A percentile compares a stretch with the other conserved stretches of the same genome.
phyloP scores from a whole-genome alignment of 148 eudicot genomes.

The Vaccinium darrowii region DNA sequence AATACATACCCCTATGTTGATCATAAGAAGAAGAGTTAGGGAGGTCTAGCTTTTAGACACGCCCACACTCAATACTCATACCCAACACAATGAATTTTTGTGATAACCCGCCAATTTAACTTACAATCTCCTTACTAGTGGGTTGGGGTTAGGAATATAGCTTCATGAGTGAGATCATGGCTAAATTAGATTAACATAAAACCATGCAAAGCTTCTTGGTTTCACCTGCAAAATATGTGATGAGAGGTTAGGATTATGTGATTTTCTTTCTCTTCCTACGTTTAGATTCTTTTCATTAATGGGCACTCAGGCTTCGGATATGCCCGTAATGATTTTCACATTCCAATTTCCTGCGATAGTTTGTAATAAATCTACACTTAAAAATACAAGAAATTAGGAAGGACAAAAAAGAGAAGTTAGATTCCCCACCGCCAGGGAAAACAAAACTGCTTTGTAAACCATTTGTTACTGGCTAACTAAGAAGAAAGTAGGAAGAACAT shows the following conservation, averaged over 20 bases:
- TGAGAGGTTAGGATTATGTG: too few relatives aligned
- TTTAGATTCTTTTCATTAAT: background rate
- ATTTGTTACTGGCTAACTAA: background rate
- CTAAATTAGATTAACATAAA: too few relatives aligned
- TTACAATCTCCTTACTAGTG: background rate
- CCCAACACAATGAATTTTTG: background rate
- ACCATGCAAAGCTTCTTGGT: too few relatives aligned
- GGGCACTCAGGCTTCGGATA: background rate
- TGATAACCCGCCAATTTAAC: background rate
- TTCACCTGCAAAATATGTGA: too few relatives aligned
- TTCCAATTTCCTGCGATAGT: background rate
- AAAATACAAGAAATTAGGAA: background rate
- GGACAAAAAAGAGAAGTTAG: background rate
- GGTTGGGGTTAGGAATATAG: too few relatives aligned
- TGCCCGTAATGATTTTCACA: background rate
- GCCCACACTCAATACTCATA: background rate
- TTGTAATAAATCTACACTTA: background rate
- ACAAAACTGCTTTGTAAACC: background rate
- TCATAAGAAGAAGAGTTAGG: background rate
- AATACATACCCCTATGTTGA: background rate
- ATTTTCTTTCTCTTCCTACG: too few relatives aligned
- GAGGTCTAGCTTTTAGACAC: background rate
- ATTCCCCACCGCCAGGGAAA: background rate
- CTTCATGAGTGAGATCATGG: too few relatives aligned
- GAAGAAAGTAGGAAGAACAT: background rate